Evolutionary conservation across 306 rosid genomes (phyloP), one percentile per base, ranked within the genome.

Genomic region (Rosa persica): DNA sequence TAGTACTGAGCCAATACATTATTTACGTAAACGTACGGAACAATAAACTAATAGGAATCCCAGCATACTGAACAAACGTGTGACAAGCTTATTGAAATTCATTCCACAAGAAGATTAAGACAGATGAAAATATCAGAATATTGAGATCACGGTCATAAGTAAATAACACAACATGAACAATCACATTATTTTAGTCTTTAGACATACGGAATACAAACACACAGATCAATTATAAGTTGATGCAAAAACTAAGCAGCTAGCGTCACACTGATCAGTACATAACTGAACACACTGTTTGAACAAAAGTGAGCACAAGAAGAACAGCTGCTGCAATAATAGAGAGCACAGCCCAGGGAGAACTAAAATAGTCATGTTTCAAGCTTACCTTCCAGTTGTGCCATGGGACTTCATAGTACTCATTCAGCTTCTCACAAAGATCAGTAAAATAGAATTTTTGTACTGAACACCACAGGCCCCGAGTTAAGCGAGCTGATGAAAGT

Each of bases 381-480:
- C 34, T 71, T 25, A 73, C 78, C 78, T 34, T 83, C 83, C 83
- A 77, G 3, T 34, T 36, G 51, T 80, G 36, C 60, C 81, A 52
- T 34, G 16, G 5, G 12, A 12, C 38, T 55, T 10, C 27, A 23
- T n/a, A 58, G 13, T 58, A 58, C 34, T 9, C 65, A 34, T 84
- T 73, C 38, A 80, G 39, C 0, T 73, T 74, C 52, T 84, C 80
- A 68, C 51, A 23, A 25, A 67, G 49, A 66, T 36, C 5, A 1
- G 22, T 19, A 19, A 85, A 52, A 66, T 3, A 4, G 48, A 34
- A 76, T 1, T 57, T 8, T 68, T 66, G n/a, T 66, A 5, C 8
- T 7, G 0, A 48, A 61, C 0, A 67, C n/a, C n/a, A 83, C 44
- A 67, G 81, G 79, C 40, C 79, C 79, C 23, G 82, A 65, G 61